phyloP scores from a whole-genome alignment of 2,329 filamentous ascomycete genomes.

The Fusarium buxicola region DNA sequence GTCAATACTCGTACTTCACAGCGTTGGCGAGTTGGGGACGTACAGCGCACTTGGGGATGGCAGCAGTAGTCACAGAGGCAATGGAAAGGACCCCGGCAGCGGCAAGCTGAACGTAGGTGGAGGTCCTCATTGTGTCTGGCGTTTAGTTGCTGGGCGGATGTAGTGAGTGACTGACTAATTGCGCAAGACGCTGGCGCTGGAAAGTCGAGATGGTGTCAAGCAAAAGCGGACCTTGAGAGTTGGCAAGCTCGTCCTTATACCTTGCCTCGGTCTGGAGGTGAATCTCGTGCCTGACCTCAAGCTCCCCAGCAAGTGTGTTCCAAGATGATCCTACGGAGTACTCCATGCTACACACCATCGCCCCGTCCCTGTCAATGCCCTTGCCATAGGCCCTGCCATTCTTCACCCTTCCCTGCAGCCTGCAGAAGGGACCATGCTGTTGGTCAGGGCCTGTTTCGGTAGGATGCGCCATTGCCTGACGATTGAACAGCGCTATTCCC shows the following conservation, averaged over 20 bases:
- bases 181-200: too few species aligned
- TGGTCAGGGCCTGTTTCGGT: too few species aligned
- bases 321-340: constrained; percentile 22
- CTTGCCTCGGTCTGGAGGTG: not conserved
- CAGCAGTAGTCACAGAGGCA: constrained; percentile 14
- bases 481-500: not conserved
- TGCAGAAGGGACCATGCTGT: too few species aligned
- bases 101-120: constrained; percentile 12
- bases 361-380: constrained; percentile 3
- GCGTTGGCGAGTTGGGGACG: not conserved
- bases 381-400: not conserved
- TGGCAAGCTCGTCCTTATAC: constrained; percentile 5
- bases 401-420: not conserved
- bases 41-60: constrained; percentile 35
- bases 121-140: constrained; percentile 27
- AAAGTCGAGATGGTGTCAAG: not conserved
- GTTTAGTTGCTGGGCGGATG: not conserved
- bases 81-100: constrained; percentile 24
- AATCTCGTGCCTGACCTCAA: constrained; percentile 5
- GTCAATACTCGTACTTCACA: not conserved
- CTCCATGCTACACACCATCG: constrained; percentile 34
- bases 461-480: not conserved
- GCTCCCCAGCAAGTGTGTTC: constrained; percentile 13
- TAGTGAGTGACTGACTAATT: not conserved
- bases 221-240: not conserved